Evolutionary conservation across 2,329 filamentous ascomycete genomes (phyloP).

Genomic region (Fusarium newnesense): DNA sequence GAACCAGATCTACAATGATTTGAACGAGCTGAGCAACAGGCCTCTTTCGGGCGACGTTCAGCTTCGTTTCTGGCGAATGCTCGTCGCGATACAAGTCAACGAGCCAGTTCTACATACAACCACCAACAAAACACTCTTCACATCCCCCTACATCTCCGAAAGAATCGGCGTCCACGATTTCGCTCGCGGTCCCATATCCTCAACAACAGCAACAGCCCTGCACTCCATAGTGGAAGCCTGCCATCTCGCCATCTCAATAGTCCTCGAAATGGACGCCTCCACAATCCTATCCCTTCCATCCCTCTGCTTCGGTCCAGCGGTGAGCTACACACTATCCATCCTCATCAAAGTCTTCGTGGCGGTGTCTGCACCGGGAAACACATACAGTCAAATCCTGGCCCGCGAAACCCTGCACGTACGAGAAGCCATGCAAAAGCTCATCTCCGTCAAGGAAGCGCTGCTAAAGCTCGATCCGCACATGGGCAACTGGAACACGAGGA

Average conservation of each 20-base stretch:
- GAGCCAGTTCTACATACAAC: slow-evolving; percentile 19
- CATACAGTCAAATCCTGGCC: slow-evolving; percentile 14
- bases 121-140: slow-evolving; percentile 28
- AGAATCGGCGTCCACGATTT: slow-evolving; percentile 28
- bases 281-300: slow-evolving; percentile 18
- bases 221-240: slow-evolving; percentile 21
- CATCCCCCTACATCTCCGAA: slow-evolving; percentile 14
- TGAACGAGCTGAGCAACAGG: slow-evolving; percentile 11
- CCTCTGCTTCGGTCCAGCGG: slow-evolving; percentile 26
- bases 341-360: slow-evolving; percentile 32
- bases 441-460: slow-evolving; percentile 10
- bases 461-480: slow-evolving; percentile 27
- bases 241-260: slow-evolving; percentile 17
- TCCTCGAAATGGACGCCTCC: slow-evolving; percentile 10
- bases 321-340: slow-evolving; percentile 29
- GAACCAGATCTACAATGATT: not conserved
- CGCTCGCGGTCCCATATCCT: slow-evolving; percentile 1
- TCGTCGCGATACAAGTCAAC: slow-evolving; percentile 10
- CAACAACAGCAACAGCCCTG: slow-evolving; percentile 1
- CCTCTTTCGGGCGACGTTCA: slow-evolving; percentile 6
- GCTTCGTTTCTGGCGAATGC: slow-evolving; percentile 25
- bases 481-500: slow-evolving; percentile 32
- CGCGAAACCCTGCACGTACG: slow-evolving; percentile 6
- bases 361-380: slow-evolving; percentile 28
- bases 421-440: slow-evolving; percentile 20